These are phyloP conservation scores for Urtica urens DNA, from an alignment of 306 rosid genomes.

Conservation along the genomic window DNA sequence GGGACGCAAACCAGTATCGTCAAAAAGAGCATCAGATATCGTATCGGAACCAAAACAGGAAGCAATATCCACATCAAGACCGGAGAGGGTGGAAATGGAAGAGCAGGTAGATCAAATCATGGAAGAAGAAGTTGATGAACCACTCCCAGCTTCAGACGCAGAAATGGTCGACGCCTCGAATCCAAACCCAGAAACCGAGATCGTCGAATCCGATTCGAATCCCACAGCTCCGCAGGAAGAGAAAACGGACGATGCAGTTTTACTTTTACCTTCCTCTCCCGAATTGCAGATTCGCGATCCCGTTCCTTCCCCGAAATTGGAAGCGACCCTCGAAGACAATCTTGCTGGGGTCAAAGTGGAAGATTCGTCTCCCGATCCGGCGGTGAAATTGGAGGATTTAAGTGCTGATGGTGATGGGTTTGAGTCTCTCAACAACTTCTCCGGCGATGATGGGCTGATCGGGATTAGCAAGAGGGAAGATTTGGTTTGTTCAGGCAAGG, in stretches of 20 bases:
- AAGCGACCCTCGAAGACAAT: constrained; percentile 21
- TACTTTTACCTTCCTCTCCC: constrained; percentile 19
- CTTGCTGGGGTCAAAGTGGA: constrained; percentile 28
- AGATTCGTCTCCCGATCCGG: constrained; percentile 22
- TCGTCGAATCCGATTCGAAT: constrained; percentile 10
- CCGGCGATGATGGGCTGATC: constrained; percentile 40
- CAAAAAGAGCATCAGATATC: constrained; percentile 31
- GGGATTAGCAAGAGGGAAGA: constrained; percentile 45
- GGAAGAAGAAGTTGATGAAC: constrained; percentile 30
- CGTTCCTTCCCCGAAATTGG: constrained; percentile 17
- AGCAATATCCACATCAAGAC: constrained; percentile 26
- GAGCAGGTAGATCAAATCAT: constrained; percentile 22
- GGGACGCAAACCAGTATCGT: constrained; percentile 16
- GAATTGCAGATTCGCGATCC: constrained; percentile 33
- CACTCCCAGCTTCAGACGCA: constrained; percentile 23
- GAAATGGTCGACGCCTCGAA: constrained; percentile 23
- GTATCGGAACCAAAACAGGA: constrained; percentile 28
- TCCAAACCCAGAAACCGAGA: constrained; percentile 21
- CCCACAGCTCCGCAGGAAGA: constrained; percentile 19
- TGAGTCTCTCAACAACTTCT: background rate
- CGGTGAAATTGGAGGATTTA: constrained; percentile 27
- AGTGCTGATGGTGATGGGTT: constrained; percentile 21
- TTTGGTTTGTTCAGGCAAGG: constrained; percentile 64
- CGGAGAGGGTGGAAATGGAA: constrained; percentile 30
- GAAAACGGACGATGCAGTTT: constrained; percentile 32